Base-by-base conservation (phyloP, 192 early-diverging fungal genomes). In the Coemansia sp. region DNA sequence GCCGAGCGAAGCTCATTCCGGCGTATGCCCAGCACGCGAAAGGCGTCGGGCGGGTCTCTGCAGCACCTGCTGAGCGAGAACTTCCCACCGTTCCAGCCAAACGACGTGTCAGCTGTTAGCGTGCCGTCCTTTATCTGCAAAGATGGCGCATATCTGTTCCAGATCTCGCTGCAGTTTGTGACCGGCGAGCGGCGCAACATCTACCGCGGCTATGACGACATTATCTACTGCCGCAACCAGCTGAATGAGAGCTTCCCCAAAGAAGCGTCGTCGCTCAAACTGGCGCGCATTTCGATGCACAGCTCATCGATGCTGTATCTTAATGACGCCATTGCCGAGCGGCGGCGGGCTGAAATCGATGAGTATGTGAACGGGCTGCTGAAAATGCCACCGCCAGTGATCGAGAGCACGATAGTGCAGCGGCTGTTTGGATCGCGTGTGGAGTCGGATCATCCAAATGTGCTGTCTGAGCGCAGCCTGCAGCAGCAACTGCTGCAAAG, bases 151-250 rank as follows among this genome's bases (percentile, higher is more conserved):
- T 89, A 85, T 64, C 81, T 87, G 80, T 90, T 87, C 73, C 69
- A 85, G 46, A 76, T 90, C 7, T 72, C 73, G 51, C 82, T 82
- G 15, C 60, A 79, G 21, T 67, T 86, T 16, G 43, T 54, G 41
- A 72, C 80, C 40, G 81, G 82, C 30, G 63, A 75, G 5, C 79
- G 80, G 45, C 80, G 89, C 51, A 81, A 82, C 42, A 58, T 90
- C 20, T 87, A 82, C 60, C 80, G 89, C 47, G 65, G 85, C 12
- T 90, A 90, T 64, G 89, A 90, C 53, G 89, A 90, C 66, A 87
- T 90, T 73, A 85, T 88, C 59, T 79, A 82, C 60, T 87, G 88
- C 63, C 89, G 89, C 60, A 87, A 85, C 58, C 76, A 79, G 48
- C 73, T 90, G 14, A 56, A 84, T 38, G 78, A 88, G 31, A 63